Conservation (phyloP, 805 yeast species). For the Komagataella pseudopastoris region DNA sequence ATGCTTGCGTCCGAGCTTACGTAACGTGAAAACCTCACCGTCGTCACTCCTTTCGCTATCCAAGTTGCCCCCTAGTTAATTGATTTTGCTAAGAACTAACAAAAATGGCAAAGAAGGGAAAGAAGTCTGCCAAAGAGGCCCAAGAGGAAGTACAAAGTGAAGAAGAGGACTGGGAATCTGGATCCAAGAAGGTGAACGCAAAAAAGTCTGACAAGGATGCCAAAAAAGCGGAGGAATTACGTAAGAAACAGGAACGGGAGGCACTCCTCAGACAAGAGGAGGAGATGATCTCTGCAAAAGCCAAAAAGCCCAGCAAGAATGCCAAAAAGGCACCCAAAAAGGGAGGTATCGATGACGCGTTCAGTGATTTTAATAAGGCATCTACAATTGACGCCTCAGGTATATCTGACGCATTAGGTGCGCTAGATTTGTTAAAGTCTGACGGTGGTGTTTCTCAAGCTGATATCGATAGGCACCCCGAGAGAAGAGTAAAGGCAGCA, state of each 20-base stretch:
- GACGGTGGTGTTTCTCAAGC: slow-evolving; percentile 42
- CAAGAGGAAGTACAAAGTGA: slow-evolving; percentile 41
- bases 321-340: slow-evolving; percentile 48
- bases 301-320: slow-evolving; percentile 38
- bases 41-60: not conserved
- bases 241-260: slow-evolving; percentile 76
- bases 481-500: slow-evolving; percentile 79
- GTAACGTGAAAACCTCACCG: not conserved
- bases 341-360: slow-evolving; percentile 56
- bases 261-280: slow-evolving; percentile 52
- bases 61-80: not conserved
- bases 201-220: slow-evolving; percentile 58
- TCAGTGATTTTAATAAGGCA: slow-evolving; percentile 31
- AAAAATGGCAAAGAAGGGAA: slow-evolving; percentile 23
- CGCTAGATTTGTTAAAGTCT: slow-evolving; percentile 49
- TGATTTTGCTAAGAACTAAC: not conserved
- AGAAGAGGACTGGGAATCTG: slow-evolving; percentile 55
- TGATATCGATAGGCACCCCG: slow-evolving; percentile 78
- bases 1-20: not conserved
- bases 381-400: slow-evolving; percentile 58
- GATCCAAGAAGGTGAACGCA: slow-evolving; percentile 53
- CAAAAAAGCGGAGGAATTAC: slow-evolving; percentile 63
- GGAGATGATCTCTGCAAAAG: slow-evolving; percentile 33
- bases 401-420: slow-evolving; percentile 68
- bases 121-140: slow-evolving; percentile 41